phyloP scores from a whole-genome alignment of 495 filamentous ascomycete species.

The Aspergillus panamensis region DNA sequence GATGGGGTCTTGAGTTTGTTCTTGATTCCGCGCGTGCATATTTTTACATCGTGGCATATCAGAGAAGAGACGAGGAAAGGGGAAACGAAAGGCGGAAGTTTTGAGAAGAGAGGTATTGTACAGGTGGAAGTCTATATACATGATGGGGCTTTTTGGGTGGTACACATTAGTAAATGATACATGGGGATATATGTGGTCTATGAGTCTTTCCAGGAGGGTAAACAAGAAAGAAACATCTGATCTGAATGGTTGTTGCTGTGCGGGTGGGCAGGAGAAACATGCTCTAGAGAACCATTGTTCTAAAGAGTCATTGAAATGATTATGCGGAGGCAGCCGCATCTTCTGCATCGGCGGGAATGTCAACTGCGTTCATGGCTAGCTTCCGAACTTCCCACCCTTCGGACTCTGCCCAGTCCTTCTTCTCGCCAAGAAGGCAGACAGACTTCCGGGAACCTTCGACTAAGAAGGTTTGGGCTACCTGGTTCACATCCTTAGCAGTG shows the following conservation, averaged over 20 bases:
- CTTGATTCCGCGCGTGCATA: conserved; percentile 37
- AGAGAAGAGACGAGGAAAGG: neutral
- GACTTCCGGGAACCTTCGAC: conserved; percentile 59
- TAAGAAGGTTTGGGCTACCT: conserved; percentile 77
- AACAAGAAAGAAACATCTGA: neutral
- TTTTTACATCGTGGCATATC: conserved; percentile 14
- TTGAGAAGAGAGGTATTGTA: conserved; percentile 18
- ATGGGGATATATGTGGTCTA: conserved; percentile 12
- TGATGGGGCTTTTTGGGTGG: conserved; percentile 1
- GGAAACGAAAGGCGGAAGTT: neutral
- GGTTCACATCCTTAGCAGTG: conserved; percentile 71
- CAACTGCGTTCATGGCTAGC: conserved; percentile 36
- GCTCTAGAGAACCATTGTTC: neutral
- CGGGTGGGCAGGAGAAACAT: neutral
- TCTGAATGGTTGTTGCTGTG: neutral
- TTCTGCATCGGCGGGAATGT: conserved; percentile 9
- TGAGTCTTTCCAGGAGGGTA: neutral
- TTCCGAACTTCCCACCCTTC: conserved; percentile 43
- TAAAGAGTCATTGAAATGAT: neutral
- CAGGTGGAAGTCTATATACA: conserved; percentile 23
- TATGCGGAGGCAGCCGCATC: conserved; percentile 24
- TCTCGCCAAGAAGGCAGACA: conserved; percentile 75
- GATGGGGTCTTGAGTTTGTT: conserved; percentile 38
- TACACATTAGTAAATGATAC: conserved; percentile 17
- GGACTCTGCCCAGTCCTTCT: conserved; percentile 65